phyloP scores from a whole-genome alignment of 306 rosid genomes.

The Cucurbita ficifolia region DNA sequence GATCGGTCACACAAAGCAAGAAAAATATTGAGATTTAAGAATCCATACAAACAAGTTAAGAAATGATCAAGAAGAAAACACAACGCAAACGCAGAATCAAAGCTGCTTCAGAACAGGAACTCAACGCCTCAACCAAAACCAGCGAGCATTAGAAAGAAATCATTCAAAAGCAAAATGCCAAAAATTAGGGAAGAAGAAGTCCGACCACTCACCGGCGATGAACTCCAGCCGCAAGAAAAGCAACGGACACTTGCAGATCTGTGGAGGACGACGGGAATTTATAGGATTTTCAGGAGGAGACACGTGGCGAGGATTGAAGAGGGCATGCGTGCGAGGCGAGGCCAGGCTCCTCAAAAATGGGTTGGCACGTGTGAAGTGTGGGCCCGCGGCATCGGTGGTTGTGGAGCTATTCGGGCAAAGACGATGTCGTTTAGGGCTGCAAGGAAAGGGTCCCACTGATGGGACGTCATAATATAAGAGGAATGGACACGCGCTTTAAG shows the following conservation, averaged over 20 bases:
- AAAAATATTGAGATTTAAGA: not conserved
- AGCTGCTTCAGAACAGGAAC: not conserved
- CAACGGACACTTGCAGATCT: not conserved
- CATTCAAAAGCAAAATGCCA: not conserved
- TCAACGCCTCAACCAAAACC: not conserved
- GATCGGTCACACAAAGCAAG: not conserved
- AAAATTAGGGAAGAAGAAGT: not conserved
- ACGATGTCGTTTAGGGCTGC: too few relatives aligned
- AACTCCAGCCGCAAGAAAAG: not conserved
- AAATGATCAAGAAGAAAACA: not conserved
- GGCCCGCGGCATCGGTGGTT: not conserved
- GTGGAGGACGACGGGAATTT: not conserved
- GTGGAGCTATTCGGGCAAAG: too few relatives aligned
- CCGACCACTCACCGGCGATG: not conserved
- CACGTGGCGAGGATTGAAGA: conserved; percentile 4
- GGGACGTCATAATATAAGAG: not conserved
- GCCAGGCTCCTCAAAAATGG: not conserved
- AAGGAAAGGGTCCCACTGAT: not conserved
- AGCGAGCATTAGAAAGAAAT: not conserved
- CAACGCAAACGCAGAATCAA: not conserved
- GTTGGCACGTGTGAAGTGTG: not conserved
- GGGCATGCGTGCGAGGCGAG: not conserved
- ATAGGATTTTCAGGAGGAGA: not conserved
- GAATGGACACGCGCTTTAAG: not conserved
- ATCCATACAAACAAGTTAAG: not conserved